Percentiles rank a stretch among this genome's conserved stretches.
phyloP scores from a whole-genome alignment of 768 basidiomycete species.

The Leucosporidium creatinivorum region DNA sequence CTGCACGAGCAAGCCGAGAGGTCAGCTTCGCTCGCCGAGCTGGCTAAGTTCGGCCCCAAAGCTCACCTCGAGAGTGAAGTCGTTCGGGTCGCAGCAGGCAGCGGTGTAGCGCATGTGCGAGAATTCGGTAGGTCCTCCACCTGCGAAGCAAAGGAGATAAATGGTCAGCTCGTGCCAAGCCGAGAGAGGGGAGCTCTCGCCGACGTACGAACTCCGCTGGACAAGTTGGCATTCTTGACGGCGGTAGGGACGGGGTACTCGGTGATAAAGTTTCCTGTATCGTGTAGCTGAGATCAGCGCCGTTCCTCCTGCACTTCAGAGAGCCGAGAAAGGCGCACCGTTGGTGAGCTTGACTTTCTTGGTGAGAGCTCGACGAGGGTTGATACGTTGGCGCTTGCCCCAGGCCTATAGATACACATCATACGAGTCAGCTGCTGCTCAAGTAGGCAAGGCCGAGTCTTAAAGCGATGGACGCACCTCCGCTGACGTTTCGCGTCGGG shows the following conservation, averaged over 20 bases:
- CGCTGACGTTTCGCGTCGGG: slow-evolving; percentile 20
- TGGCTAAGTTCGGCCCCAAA: not conserved
- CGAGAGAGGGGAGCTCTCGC: not conserved
- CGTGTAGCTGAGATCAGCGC: not conserved
- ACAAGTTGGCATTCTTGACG: slow-evolving; percentile 31
- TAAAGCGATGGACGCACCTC: slow-evolving; percentile 11
- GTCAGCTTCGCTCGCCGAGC: not conserved
- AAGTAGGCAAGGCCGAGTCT: not conserved
- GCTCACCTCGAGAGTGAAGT: slow-evolving; percentile 56
- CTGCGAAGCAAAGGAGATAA: slow-evolving; percentile 8
- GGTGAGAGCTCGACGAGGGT: slow-evolving; percentile 46
- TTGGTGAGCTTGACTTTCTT: slow-evolving; percentile 87
- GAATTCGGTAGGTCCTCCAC: slow-evolving; percentile 69
- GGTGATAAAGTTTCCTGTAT: slow-evolving; percentile 39
- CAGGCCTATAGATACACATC: slow-evolving; percentile 26
- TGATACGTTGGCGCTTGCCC: slow-evolving; percentile 33
- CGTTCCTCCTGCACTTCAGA: not conserved
- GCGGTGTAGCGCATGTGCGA: slow-evolving; percentile 94
- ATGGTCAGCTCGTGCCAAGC: not conserved
- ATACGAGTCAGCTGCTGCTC: not conserved
- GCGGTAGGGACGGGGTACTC: slow-evolving; percentile 37
- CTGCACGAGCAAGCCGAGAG: not conserved
- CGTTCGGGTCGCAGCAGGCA: slow-evolving; percentile 75
- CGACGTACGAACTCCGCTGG: slow-evolving; percentile 23
- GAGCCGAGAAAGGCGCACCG: slow-evolving; percentile 47